Base-by-base conservation (phyloP, 306 rosid genomes). In the Cajanus cajan region DNA sequence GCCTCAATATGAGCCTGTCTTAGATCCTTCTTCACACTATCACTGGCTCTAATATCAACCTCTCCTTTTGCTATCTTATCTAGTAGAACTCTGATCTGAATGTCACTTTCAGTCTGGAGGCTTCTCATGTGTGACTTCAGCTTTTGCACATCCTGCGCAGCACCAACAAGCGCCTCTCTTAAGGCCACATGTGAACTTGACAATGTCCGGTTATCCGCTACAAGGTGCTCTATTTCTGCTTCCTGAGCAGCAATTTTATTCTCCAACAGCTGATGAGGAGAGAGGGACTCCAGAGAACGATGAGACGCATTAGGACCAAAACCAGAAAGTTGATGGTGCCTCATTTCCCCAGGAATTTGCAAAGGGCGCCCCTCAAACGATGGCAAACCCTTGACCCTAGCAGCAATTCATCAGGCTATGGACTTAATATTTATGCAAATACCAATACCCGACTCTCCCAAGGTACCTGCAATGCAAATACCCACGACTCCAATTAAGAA, bases 51-150 rank as follows among this genome's bases (percentile, higher is more conserved):
- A 68, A 89, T 69, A 67, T 88, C 89, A 44, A 73, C 87, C 67
- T 95, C 96, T 86, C 81, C 84, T 85, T 90, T 90, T 0, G 80
- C 82, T 68, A 91, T 90, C 87, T 91, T 95, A 70, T 95, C 99
- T 34, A 89, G 33, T 70, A 93, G 87, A 78, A 84, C 88, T 40
- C 92, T 86, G 66, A 87, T 85, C 79, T 95, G 97, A 77, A 92
- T 88, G 77, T 95, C 99, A 34, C 89, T 88, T 69, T 93, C 98
- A 6, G 97, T 91, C 77, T 91, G 93, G 72, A 88, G 81, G 72
- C 96, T 95, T 82, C 91, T 86, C 74, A 90, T 95, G 78, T 93
- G 96, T 28, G 89, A 91, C 80, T 84, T 91, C 48, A 89, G 68
- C 58, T 62, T 91, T 50, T 88, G 90, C 34, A 82, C 82, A 78